Evolutionary conservation across 495 filamentous ascomycete species (phyloP).

Genomic region (Penicillium soppii): DNA sequence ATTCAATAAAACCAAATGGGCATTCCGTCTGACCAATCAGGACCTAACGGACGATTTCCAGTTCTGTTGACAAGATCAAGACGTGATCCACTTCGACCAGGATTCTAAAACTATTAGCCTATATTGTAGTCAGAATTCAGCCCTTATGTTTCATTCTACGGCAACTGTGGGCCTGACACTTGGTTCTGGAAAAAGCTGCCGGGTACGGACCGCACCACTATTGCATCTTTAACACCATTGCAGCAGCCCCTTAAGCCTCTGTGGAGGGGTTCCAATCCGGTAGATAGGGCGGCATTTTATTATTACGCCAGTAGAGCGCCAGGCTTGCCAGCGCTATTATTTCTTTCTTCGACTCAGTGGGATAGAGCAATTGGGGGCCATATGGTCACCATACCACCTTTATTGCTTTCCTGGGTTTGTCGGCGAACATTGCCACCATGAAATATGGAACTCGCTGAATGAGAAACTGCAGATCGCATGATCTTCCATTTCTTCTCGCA

Average conservation of each 20-base stretch:
- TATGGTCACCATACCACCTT: slow-evolving; percentile 6
- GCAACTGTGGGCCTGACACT: slow-evolving; percentile 12
- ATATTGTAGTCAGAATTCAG: too few relatives aligned
- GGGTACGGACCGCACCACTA: slow-evolving; percentile 24
- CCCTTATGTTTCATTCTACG: slow-evolving; percentile 1
- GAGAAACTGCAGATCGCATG: slow-evolving; percentile 35
- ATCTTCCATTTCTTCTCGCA: slow-evolving; percentile 29
- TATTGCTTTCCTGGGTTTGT: slow-evolving; percentile 18
- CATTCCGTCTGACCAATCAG: too few relatives aligned
- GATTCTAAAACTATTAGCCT: slow-evolving; percentile 6
- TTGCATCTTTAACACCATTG: slow-evolving; percentile 10
- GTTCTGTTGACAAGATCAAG: slow-evolving; percentile 14
- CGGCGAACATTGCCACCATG: slow-evolving; percentile 30
- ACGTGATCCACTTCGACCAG: slow-evolving; percentile 10
- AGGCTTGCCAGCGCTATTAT: not conserved
- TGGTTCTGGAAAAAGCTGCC: slow-evolving; percentile 22
- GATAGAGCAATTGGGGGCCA: not conserved
- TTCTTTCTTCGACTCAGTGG: slow-evolving; percentile 1
- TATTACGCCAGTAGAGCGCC: not conserved
- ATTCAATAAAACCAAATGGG: too few relatives aligned
- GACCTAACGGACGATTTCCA: too few relatives aligned
- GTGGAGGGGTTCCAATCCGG: slow-evolving; percentile 7
- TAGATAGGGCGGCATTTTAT: slow-evolving; percentile 4
- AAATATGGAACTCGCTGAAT: slow-evolving; percentile 23
- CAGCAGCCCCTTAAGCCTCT: slow-evolving; percentile 13